A percentile compares a stretch with the other conserved stretches of the same genome.
Conservation (phyloP, 148 eudicot species). For the Pharnaceum exiguum region DNA sequence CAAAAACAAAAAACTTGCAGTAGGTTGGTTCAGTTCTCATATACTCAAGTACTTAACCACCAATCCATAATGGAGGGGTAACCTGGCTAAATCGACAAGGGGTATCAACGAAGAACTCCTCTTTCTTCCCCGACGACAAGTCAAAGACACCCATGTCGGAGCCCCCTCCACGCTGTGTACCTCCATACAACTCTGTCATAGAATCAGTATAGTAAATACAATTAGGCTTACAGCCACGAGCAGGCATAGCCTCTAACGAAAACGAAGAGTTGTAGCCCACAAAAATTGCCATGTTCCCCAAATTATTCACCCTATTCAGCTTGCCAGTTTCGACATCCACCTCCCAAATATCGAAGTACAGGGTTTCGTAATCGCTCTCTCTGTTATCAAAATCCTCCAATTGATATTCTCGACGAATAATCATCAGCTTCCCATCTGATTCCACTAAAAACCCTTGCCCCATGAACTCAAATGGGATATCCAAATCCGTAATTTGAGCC, state of each 20-base stretch:
- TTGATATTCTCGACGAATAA: no score
- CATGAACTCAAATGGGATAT: no score
- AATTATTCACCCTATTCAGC: neutral
- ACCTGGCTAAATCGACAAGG: neutral
- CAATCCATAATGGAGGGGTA: no score
- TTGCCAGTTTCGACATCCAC: neutral
- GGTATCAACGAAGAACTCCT: neutral
- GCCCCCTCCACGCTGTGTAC: no score
- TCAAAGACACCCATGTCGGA: slow-evolving; percentile 2
- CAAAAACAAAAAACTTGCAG: no score
- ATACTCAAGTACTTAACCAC: no score
- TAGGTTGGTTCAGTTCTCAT: no score
- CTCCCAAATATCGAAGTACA: slow-evolving; percentile 3
- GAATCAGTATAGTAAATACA: slow-evolving; percentile 13
- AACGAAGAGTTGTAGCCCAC: slow-evolving; percentile 9
- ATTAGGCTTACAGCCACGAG: neutral
- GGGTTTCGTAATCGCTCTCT: no score
- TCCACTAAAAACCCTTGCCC: neutral
- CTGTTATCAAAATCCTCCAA: no score
- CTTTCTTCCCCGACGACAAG: neutral
- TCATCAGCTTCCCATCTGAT: slow-evolving; percentile 1
- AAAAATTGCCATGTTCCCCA: slow-evolving; percentile 1
- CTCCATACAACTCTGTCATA: neutral
- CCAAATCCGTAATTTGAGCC: no score
- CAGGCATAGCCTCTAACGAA: slow-evolving; percentile 1